phyloP scores from a whole-genome alignment of 2,329 filamentous ascomycete species.

The Sarocladium strictum region DNA sequence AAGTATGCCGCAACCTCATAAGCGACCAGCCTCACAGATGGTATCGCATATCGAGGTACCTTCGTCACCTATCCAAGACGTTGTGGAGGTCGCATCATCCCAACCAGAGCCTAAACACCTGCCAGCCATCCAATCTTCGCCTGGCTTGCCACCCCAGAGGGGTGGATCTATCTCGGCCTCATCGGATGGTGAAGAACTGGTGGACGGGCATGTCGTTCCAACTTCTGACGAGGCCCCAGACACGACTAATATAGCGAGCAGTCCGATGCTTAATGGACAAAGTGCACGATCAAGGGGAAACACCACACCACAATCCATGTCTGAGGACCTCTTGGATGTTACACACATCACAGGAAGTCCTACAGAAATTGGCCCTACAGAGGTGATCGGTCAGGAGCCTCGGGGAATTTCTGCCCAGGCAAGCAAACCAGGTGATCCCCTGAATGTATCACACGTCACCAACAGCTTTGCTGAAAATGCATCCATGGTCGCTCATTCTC shows the following conservation, averaged over 20 bases:
- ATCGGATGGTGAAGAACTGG: constrained; percentile 5
- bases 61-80: not conserved
- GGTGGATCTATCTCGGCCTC: not conserved
- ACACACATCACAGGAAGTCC: constrained; percentile 29
- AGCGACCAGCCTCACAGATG: not conserved
- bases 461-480: not conserved
- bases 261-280: constrained; percentile 7
- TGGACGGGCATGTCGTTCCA: not conserved
- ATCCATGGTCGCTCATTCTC: not conserved
- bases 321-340: constrained; percentile 18
- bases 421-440: not conserved
- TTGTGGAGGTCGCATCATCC: constrained; percentile 20
- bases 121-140: not conserved
- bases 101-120: not conserved
- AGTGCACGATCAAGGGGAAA: no score
- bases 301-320: not conserved
- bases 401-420: not conserved
- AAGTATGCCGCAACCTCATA: no score
- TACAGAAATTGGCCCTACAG: not conserved
- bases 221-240: constrained; percentile 16
- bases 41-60: not conserved
- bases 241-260: constrained; percentile 28
- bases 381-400: not conserved
- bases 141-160: not conserved
- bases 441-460: not conserved